phyloP scores from a whole-genome alignment of 179 eudicot species.

The Sideroxylon spinosum region DNA sequence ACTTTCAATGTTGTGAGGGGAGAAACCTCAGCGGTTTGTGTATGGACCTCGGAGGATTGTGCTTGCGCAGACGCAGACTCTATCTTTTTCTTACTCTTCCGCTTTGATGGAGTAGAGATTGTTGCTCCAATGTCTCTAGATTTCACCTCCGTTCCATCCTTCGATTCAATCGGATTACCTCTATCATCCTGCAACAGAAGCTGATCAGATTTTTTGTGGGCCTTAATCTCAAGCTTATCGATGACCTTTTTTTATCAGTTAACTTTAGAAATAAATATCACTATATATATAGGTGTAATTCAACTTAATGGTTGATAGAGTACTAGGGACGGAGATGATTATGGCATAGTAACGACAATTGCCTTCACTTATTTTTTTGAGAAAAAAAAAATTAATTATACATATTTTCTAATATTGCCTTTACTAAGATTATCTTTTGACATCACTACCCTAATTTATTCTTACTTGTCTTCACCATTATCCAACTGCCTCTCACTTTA shows the following conservation, averaged over 20 bases:
- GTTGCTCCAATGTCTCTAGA: conserved; percentile 58
- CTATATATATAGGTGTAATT: neutral
- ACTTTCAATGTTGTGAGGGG: conserved; percentile 44
- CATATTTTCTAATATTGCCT: too few species aligned
- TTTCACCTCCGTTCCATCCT: conserved; percentile 46
- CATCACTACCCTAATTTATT: too few species aligned
- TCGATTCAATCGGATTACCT: conserved; percentile 23
- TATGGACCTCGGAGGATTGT: conserved; percentile 30
- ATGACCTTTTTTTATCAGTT: neutral
- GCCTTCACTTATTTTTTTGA: too few species aligned
- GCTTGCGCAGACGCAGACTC: conserved; percentile 43
- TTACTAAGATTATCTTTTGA: too few species aligned
- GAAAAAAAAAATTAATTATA: too few species aligned
- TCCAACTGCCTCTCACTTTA: too few species aligned
- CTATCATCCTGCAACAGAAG: conserved; percentile 29
- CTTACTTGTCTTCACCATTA: too few species aligned
- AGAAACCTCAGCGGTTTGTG: conserved; percentile 41
- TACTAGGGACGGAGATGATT: too few species aligned
- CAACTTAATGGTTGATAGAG: neutral
- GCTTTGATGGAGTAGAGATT: conserved; percentile 49
- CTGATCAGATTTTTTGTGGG: conserved; percentile 9
- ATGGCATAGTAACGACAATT: too few species aligned
- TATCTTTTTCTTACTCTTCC: conserved; percentile 64
- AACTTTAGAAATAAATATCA: neutral
- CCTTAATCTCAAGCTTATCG: neutral